phyloP scores from a whole-genome alignment of 73 alveolate genomes.

The Tetrahymena malaccensis region DNA sequence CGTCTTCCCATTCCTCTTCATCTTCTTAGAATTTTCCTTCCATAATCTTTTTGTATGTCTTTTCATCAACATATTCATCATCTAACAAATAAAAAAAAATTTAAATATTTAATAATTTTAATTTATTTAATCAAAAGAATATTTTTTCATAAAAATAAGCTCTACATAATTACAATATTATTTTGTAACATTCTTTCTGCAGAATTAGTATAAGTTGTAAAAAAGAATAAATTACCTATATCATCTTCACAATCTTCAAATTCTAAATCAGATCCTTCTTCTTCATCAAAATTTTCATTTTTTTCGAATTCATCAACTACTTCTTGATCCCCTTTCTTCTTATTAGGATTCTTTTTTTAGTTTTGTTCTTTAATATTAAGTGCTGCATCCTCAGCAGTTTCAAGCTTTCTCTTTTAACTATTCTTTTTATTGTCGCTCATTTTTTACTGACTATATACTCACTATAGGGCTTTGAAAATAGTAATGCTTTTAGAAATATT shows the following conservation, averaged over 20 bases:
- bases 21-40: constrained; percentile 19
- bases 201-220: background rate
- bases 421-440: background rate
- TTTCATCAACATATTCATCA: constrained; percentile 40
- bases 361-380: background rate
- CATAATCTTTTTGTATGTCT: constrained; percentile 9
- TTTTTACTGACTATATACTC: background rate
- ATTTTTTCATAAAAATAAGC: no score
- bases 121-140: no score
- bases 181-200: no score
- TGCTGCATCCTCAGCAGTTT: background rate
- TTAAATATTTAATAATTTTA: background rate
- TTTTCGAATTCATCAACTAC: constrained; percentile 30
- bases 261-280: constrained; percentile 33
- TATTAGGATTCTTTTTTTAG: background rate
- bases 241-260: constrained; percentile 9
- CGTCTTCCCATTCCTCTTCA: constrained; percentile 35
- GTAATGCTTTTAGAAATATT: background rate
- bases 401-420: background rate
- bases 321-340: background rate
- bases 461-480: background rate
- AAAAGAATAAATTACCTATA: background rate
- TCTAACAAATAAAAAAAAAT: background rate
- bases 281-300: constrained; percentile 15
- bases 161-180: background rate